Evolutionary conservation across 768 basidiomycete species (phyloP), one percentile per base, ranked within the genome.

Genomic region (Trametes cinnabarina): DNA sequence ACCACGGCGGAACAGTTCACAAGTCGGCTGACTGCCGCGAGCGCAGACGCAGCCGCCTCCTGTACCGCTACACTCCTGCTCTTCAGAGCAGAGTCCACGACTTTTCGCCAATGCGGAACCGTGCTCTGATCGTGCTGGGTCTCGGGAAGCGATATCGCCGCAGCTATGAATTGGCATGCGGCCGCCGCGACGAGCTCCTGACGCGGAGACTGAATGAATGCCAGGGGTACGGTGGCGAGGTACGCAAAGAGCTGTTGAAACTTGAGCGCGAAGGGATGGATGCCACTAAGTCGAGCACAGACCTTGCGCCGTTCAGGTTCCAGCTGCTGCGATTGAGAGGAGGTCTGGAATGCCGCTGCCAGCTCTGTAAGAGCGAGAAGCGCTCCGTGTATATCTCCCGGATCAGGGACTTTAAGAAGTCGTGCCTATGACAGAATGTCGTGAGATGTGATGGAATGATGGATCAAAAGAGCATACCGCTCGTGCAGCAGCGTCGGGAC

Each of bases 311-410:
- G 62, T 32, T 63, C 60, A 2, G 46, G 5, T 22, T 64, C 64
- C 1, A 65, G 46, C 20, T 57, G 35, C n/a, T 47, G 48, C 1
- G 51, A 37, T 0, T 23, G 17, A 0, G 32, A n/a, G 8, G 58
- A 52, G 41, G 77, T 68, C 15, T 70, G 74, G 62, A 79, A 86
- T 2, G 85, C 86, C n/a, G 73, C 68, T 0, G 92, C 85, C 15
- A 98, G 75, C 68, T 94, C 88, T 8, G 80, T 79, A 23, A 98
- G 76, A 1, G 83, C 85, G 22, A 86, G 74, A n/a, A 98, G 72
- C 9, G 81, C 86, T 2, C 96, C 96, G 66, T 98, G 94, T 10
- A 94, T 74, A 65, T 90, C 88, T 19, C 79, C 74, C 12, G 76
- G 58, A 70, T 97, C 94, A 20, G 82, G 69, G 8, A 88, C 86